Percentiles rank a stretch among this genome's conserved stretches.
Conservation (phyloP, 2,329 filamentous ascomycete genomes). For the Diplodia mutila region DNA sequence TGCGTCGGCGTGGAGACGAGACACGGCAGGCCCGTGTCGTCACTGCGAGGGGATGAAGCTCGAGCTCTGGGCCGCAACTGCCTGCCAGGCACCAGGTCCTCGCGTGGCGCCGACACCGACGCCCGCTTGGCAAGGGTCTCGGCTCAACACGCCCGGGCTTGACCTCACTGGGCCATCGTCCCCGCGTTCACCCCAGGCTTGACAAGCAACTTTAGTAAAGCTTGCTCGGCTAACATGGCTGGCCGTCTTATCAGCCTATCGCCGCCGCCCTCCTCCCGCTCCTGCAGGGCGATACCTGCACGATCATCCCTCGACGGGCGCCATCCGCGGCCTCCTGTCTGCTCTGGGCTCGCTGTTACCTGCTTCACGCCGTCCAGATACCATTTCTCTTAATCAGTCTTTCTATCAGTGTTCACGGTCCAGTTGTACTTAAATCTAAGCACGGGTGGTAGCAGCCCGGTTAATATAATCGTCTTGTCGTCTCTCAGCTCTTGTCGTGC, state of each 20-base stretch:
- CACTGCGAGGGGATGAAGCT: not conserved
- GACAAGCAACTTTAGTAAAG: constrained; percentile 19
- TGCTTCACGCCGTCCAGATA: constrained; percentile 2
- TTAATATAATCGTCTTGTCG: not conserved
- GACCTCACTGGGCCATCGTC: not conserved
- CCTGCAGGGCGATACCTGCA: not conserved
- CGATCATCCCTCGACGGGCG: constrained; percentile 14
- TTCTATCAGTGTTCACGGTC: not conserved
- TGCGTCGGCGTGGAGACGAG: not conserved
- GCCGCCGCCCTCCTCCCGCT: not conserved
- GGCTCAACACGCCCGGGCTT: not conserved
- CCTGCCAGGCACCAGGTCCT: too few relatives aligned
- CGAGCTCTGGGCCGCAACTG: not conserved
- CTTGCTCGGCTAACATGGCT: constrained; percentile 9
- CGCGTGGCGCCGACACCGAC: not conserved
- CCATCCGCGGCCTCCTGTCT: constrained; percentile 14
- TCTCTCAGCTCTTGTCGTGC: not conserved
- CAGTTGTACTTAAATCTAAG: not conserved
- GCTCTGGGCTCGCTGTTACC: not conserved
- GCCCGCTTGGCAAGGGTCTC: not conserved
- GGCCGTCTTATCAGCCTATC: constrained; percentile 14
- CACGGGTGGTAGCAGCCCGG: not conserved
- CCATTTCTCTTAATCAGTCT: not conserved
- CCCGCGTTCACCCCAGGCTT: constrained; percentile 4
- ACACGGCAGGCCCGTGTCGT: not conserved